Conservation (phyloP, 73 alveolate genomes). For the Symbiodinium natans region DNA sequence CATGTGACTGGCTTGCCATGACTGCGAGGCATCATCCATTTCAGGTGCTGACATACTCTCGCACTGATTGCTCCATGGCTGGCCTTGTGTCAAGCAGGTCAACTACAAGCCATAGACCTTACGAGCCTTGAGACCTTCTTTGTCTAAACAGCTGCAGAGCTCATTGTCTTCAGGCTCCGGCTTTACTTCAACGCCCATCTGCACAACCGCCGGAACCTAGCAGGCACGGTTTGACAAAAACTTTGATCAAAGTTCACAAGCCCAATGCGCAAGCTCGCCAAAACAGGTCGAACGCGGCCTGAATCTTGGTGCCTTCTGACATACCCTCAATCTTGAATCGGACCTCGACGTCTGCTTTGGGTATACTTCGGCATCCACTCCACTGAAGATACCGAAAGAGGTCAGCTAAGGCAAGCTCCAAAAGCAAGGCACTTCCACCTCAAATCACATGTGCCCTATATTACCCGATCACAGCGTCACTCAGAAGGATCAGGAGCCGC, state of each 20-base stretch:
- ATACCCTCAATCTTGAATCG: slow-evolving; percentile 45
- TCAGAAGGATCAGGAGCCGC: not conserved
- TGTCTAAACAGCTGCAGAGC: not conserved
- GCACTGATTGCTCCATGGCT: slow-evolving; percentile 39
- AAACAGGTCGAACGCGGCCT: not conserved
- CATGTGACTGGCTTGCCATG: no score
- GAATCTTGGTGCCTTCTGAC: slow-evolving; percentile 41
- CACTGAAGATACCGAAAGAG: not conserved
- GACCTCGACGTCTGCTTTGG: not conserved
- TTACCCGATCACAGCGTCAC: not conserved
- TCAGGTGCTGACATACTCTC: slow-evolving; percentile 28
- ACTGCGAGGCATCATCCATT: no score
- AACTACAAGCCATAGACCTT: no score
- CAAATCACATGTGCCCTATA: not conserved
- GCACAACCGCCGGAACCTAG: slow-evolving; percentile 68
- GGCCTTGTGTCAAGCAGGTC: slow-evolving; percentile 55
- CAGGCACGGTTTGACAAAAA: not conserved
- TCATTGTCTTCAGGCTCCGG: not conserved
- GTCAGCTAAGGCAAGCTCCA: not conserved
- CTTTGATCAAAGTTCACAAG: not conserved
- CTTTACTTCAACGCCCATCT: slow-evolving; percentile 83
- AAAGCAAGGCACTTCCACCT: not conserved
- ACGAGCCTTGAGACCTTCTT: no score
- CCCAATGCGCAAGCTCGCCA: not conserved
- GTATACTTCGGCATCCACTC: not conserved